Percentiles rank a stretch among this genome's conserved stretches.
These are phyloP conservation scores for Terana coerulea DNA, from an alignment of 768 basidiomycete genomes.

Conservation along the genomic window DNA sequence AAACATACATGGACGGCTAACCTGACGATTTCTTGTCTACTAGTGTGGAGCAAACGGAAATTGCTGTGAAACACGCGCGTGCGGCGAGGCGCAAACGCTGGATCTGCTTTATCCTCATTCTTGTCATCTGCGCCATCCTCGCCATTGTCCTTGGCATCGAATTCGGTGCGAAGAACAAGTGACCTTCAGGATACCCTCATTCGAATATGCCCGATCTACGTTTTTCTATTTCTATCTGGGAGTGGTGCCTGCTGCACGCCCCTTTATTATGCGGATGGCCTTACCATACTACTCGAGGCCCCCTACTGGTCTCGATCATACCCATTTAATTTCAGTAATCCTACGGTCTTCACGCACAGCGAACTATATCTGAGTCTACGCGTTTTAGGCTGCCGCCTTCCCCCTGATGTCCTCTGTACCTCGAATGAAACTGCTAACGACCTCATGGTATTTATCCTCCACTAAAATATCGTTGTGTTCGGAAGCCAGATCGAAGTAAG, in stretches of 20 bases:
- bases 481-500: conserved; percentile 36
- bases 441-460: conserved; percentile 39
- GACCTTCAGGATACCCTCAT: neutral
- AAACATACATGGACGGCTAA: neutral
- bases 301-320: neutral
- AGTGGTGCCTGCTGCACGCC: neutral
- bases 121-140: conserved; percentile 53
- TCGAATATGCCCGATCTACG: conserved; percentile 6
- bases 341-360: too few species aligned
- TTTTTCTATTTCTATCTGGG: neutral
- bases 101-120: conserved; percentile 72
- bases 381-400: too few species aligned
- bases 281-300: neutral
- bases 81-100: conserved; percentile 77
- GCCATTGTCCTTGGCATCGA: conserved; percentile 55
- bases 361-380: too few species aligned
- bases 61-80: conserved; percentile 66
- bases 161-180: conserved; percentile 18
- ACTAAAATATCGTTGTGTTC: conserved; percentile 53
- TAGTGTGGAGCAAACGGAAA: conserved; percentile 59
- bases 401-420: conserved; percentile 9
- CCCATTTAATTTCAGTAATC: conserved; percentile 10
- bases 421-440: conserved; percentile 40
- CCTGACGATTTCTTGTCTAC: neutral
- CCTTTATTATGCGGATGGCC: neutral